Conservation (phyloP, 495 filamentous ascomycete species). For the Pseudotulostoma volvatum region DNA sequence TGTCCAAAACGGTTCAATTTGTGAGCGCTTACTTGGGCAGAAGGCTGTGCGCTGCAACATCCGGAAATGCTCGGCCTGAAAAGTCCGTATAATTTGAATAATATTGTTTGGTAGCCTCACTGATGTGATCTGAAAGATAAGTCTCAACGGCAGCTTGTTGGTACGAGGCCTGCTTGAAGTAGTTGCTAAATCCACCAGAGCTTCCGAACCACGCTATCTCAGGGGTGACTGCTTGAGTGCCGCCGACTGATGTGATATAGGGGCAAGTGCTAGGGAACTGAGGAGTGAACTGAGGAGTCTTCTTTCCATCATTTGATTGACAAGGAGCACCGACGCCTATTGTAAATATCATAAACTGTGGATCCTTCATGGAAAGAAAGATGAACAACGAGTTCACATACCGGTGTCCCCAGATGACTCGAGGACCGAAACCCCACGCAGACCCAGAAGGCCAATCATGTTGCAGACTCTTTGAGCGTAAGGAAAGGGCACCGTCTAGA, state of each 20-base stretch:
- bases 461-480: slow-evolving; percentile 54
- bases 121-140: slow-evolving; percentile 33
- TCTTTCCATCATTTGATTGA: slow-evolving; percentile 47
- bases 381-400: neutral
- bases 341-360: neutral
- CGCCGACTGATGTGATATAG: slow-evolving; percentile 64
- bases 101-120: slow-evolving; percentile 32
- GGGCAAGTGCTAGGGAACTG: slow-evolving; percentile 68
- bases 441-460: slow-evolving; percentile 54
- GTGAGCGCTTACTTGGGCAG: neutral
- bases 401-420: slow-evolving; percentile 62
- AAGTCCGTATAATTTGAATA: too few species aligned
- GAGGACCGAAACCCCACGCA: slow-evolving; percentile 54
- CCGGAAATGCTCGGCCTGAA: slow-evolving; percentile 54
- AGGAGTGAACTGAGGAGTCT: slow-evolving; percentile 43
- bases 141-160: slow-evolving; percentile 39
- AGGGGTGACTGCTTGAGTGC: slow-evolving; percentile 38
- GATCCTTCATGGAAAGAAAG: neutral
- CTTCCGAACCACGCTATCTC: slow-evolving; percentile 41
- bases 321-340: slow-evolving; percentile 44
- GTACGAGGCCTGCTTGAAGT: slow-evolving; percentile 48
- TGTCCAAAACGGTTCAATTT: neutral
- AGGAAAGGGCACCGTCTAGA: slow-evolving; percentile 39
- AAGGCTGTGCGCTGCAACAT: slow-evolving; percentile 41
- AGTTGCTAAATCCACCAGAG: slow-evolving; percentile 55